Evolutionary conservation across 106 monocot species (phyloP), one percentile per base, ranked within the genome.

Genomic region (Posidonia australis): DNA sequence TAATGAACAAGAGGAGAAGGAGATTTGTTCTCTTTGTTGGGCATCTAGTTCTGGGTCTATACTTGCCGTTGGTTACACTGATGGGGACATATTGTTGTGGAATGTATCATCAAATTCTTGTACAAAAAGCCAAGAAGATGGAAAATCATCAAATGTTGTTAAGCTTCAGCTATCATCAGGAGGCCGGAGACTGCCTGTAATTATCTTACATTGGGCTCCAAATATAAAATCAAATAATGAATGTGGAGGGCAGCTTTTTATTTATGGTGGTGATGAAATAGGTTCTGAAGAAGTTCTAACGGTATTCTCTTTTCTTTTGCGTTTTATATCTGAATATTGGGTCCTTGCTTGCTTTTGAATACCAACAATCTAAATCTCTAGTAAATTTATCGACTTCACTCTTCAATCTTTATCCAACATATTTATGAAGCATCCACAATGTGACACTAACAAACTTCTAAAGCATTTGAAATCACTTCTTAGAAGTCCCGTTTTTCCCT

Each of bases 281-380:
- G 96, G 96, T 54, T 90, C 96, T 65, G 96, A 96, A 70, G 96
- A 96, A 84, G 96, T 90, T 77, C 63, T 96, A 60, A 87, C 96
- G 77, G 96, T 96, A 17, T 62, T 86, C 47, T 41, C 66, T 64
- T 47, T 30, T 54, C 26, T 17, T 45, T 44, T 41, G 21, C 60
- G 31, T 13, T 29, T 67, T 58, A 14, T 58, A 26, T 58, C 28
- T 58, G 23, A 20, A 54, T 54, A 22, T 54, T 20, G 11, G 9
- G 11, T 11, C 0, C 21, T 24, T 13, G 10, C 21, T n/a, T 54
- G 53, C 24, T 24, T 54, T 10, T 54, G 11, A 54, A 20, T 54
- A 24, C 10, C 5, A 54, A 22, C n/a, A n/a, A 13, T 10, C 2
- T 48, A 36, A 36, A 36, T 4, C 36, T 36, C 36, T 36, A 2